A percentile compares a stretch with the other conserved stretches of the same genome.
Conservation (phyloP, 768 basidiomycete species). For the Pleurotus giganteus region DNA sequence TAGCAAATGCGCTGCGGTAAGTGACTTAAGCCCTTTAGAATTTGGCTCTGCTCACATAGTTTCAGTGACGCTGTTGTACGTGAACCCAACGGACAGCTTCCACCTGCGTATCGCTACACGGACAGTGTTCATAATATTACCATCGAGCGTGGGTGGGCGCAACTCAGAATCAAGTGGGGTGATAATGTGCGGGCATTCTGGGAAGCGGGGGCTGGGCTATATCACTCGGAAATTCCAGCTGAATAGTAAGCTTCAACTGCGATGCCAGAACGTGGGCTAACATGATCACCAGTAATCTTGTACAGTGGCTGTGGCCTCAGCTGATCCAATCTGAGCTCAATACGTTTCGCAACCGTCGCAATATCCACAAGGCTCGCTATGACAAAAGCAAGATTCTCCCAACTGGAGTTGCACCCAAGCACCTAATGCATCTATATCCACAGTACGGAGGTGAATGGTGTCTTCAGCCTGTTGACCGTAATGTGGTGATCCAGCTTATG, state of each 20-base stretch:
- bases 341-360: conserved; percentile 15
- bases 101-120: conserved; percentile 26
- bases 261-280: too few species aligned
- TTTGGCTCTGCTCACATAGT: too few species aligned
- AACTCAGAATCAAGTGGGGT: conserved; percentile 23
- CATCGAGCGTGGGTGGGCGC: conserved; percentile 28
- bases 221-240: conserved; percentile 16
- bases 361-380: conserved; percentile 15
- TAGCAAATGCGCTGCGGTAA: conserved; percentile 26
- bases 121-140: conserved; percentile 27
- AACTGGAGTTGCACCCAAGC: conserved; percentile 21
- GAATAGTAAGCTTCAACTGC: not conserved
- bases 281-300: conserved; percentile 18
- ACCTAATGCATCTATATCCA: conserved; percentile 15
- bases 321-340: conserved; percentile 24
- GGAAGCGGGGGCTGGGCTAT: conserved; percentile 17
- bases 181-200: conserved; percentile 25
- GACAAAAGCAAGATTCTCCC: conserved; percentile 20
- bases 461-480: conserved; percentile 18
- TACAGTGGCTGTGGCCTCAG: conserved; percentile 28
- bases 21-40: not conserved
- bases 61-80: conserved; percentile 20
- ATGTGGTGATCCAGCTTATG: conserved; percentile 19
- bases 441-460: conserved; percentile 18
- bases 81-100: conserved; percentile 14